Conservation (phyloP, 805 yeast genomes). For the Candida verbasci region DNA sequence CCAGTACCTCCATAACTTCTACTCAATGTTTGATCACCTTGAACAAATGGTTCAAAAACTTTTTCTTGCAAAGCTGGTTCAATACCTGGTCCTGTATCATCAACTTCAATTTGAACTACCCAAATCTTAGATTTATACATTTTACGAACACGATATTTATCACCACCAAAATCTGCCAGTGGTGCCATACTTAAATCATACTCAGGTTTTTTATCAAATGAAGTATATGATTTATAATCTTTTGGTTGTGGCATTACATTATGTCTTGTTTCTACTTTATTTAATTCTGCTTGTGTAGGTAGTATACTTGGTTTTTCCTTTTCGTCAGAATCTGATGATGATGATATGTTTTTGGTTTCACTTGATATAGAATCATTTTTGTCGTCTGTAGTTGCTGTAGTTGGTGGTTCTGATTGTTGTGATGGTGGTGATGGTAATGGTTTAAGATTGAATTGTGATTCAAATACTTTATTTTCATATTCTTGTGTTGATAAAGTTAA, state of each 20-base stretch:
- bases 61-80: conserved; percentile 74
- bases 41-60: conserved; percentile 94
- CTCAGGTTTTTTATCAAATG: conserved; percentile 9
- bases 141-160: conserved; percentile 30
- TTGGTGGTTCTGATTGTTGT: neutral
- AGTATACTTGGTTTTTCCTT: neutral
- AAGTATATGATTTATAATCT: conserved; percentile 6
- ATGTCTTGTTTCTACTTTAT: neutral
- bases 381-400: neutral
- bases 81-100: conserved; percentile 94
- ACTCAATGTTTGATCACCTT: conserved; percentile 91
- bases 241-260: conserved; percentile 6
- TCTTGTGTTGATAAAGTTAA: conserved; percentile 34
- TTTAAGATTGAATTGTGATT: conserved; percentile 31
- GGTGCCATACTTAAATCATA: conserved; percentile 11
- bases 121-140: conserved; percentile 41
- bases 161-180: conserved; percentile 10
- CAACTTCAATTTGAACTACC: conserved; percentile 68
- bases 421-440: conserved; percentile 18
- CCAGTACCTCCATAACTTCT: conserved; percentile 96
- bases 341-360: neutral
- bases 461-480: conserved; percentile 33
- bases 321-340: conserved; percentile 2
- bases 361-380: conserved; percentile 1
- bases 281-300: neutral